Base-by-base conservation (phyloP, 192 early-diverging fungal species). In the Coemansia asiatica region DNA sequence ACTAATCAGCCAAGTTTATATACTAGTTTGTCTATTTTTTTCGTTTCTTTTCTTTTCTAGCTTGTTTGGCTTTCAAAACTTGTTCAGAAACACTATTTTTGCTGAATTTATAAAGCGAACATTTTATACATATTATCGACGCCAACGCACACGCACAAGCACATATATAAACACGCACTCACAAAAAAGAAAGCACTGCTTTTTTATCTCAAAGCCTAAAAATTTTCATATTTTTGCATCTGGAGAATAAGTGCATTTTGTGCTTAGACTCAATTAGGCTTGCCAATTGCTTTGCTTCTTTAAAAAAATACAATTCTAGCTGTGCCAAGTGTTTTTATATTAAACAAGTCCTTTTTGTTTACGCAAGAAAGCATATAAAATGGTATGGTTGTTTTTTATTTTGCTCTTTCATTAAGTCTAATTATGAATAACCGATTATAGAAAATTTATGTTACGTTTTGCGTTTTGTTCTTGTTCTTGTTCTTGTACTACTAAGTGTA, bases 341-440 rank as follows among this genome's bases (percentile, higher is more conserved):
- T 44, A 44, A 3, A 44, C 15, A 5, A 16, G 15, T 13, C 46
- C 48, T 18, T 84, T 19, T 91, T 3, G 46, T 50, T 26, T 83
- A 75, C 69, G n/a, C 90, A 85, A 38, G 90, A 83, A 4, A 71
- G 57, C 21, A 86, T 84, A 69, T 89, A 92, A 27, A 78, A 93
- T 50, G 92, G 87, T 56, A 97, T 60, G 25, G 23, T 21, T 33
- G 8, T n/a, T 29, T 61, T 23, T 26, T 26, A 27, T 61, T 29
- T 4, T 18, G 25, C 38, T 6, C 2, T 9, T 12, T 44, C 8
- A 16, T 13, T 44, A 44, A 9, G 15, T 16, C 15, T 2, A 44
- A 44, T 44, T 44, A 44, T 44, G 15, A 44, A 44, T 13, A 9
- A 12, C 3, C 15, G 15, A 16, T 44, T 44, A 16, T n/a, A n/a